Conservation (phyloP, 352 stramenopile species). For the Hyaloperonospora brassicae region DNA sequence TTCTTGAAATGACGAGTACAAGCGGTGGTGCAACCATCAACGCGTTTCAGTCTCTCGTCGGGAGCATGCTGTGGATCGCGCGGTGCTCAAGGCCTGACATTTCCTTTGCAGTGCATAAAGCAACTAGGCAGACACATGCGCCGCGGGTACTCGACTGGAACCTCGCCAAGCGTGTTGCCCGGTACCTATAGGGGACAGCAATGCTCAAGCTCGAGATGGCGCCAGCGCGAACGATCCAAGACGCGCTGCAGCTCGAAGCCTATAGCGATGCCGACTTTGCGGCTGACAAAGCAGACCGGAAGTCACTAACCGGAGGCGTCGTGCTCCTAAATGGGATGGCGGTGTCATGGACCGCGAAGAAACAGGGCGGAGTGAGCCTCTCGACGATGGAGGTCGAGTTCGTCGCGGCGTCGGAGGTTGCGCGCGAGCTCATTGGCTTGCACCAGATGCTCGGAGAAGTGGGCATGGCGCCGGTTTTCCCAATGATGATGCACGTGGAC, state of each 20-base stretch:
- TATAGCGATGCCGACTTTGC: not conserved
- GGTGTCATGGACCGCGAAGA: not conserved
- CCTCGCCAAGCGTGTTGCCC: not conserved
- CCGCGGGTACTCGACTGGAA: not conserved
- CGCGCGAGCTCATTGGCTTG: not conserved
- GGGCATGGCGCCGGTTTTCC: not conserved
- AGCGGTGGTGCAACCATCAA: too few species aligned
- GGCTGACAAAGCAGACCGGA: not conserved
- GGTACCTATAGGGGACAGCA: not conserved
- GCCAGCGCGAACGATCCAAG: not conserved
- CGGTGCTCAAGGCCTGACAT: not conserved
- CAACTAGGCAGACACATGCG: not conserved
- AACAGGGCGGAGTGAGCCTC: not conserved
- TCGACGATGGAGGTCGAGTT: not conserved
- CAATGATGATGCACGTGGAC: too few species aligned
- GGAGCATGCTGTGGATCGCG: not conserved
- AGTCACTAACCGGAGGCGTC: not conserved
- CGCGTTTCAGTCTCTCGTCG: not conserved
- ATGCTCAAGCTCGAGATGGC: not conserved
- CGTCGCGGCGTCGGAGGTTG: not conserved
- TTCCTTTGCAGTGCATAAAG: not conserved
- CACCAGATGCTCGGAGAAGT: not conserved
- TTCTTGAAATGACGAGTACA: too few species aligned
- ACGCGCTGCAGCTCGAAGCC: not conserved
- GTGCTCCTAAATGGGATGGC: not conserved